A percentile compares a stretch with the other conserved stretches of the same genome.
phyloP scores from a whole-genome alignment of 345 rosid genomes.

The Sisymbrium irio region DNA sequence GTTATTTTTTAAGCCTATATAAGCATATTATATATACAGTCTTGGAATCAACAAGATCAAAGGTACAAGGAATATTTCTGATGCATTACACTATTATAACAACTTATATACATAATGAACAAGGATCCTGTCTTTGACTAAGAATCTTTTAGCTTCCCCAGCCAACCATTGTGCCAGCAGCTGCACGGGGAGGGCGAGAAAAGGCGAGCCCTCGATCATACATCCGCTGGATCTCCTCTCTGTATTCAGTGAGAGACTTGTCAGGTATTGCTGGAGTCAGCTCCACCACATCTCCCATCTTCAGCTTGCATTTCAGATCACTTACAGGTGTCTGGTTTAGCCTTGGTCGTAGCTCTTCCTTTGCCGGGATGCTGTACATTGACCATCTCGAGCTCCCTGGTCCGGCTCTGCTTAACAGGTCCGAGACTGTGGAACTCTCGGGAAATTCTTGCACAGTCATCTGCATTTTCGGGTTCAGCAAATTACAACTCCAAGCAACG shows the following conservation, averaged over 20 bases:
- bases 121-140: background rate
- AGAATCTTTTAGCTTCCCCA: slow-evolving; percentile 34
- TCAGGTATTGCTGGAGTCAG: slow-evolving; percentile 80
- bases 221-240: slow-evolving; percentile 96
- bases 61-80: background rate
- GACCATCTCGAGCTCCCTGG: slow-evolving; percentile 68
- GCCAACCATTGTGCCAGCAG: slow-evolving; percentile 29
- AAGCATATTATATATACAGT: slow-evolving; percentile 1
- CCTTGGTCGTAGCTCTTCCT: slow-evolving; percentile 87
- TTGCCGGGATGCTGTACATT: slow-evolving; percentile 58
- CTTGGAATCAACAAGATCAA: background rate
- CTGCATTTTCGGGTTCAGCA: slow-evolving; percentile 39
- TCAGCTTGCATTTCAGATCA: slow-evolving; percentile 66
- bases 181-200: slow-evolving; percentile 31
- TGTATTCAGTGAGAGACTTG: slow-evolving; percentile 75
- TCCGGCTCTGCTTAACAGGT: slow-evolving; percentile 69
- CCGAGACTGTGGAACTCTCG: slow-evolving; percentile 61
- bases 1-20: background rate
- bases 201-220: slow-evolving; percentile 55
- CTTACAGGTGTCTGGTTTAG: slow-evolving; percentile 67
- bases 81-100: background rate
- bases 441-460: slow-evolving; percentile 95
- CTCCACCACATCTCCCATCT: slow-evolving; percentile 97
- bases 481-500: background rate
- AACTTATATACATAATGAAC: background rate